Conservation (phyloP, 225 moss, liverwort and hornwort genomes). For the Lunularia cruciata region DNA sequence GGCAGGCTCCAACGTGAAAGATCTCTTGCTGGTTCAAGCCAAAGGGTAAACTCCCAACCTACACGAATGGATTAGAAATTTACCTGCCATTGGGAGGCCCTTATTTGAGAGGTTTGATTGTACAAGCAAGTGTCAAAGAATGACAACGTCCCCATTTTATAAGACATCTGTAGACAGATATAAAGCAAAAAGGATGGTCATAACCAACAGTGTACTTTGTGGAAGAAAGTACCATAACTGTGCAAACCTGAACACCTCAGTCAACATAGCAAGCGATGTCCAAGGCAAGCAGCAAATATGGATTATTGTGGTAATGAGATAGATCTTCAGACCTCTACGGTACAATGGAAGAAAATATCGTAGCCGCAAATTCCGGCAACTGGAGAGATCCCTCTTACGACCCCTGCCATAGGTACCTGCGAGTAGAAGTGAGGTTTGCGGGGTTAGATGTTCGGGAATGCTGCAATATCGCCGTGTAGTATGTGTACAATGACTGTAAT, state of each 20-base stretch:
- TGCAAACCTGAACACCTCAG: background rate
- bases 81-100: slow-evolving; percentile 69
- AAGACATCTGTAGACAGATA: slow-evolving; percentile 58
- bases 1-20: no score
- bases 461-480: background rate
- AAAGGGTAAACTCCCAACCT: no score
- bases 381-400: slow-evolving; percentile 63
- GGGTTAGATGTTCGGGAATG: background rate
- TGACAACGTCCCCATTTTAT: slow-evolving; percentile 57
- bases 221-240: no score
- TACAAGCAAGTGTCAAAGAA: slow-evolving; percentile 63
- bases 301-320: no score
- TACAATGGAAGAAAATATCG: slow-evolving; percentile 73
- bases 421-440: background rate
- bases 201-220: no score
- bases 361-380: slow-evolving; percentile 93
- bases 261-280: background rate
- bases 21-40: no score
- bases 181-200: no score
- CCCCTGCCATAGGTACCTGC: slow-evolving; percentile 73
- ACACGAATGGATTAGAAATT: slow-evolving; percentile 13
- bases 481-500: background rate
- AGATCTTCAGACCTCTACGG: slow-evolving; percentile 80
- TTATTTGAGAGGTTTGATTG: slow-evolving; percentile 21
- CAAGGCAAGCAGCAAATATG: background rate